Base-by-base conservation (phyloP, 306 rosid genomes). In the Vachellia pachyceras region DNA sequence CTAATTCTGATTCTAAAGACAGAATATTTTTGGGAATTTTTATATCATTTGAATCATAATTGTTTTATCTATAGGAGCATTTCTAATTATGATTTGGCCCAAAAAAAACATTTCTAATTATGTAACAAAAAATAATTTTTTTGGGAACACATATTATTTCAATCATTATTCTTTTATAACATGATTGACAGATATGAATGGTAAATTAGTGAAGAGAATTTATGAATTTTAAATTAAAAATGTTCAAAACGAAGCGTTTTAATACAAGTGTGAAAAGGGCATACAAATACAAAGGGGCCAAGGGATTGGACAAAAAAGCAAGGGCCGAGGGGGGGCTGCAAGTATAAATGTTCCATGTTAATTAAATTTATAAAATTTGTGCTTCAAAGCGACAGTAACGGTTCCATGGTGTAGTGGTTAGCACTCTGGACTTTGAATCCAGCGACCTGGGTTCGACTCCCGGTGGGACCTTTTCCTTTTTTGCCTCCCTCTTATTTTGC, bases 401-500 rank as follows among this genome's bases (percentile, higher is more conserved):
- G 92, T 88, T 89, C 87, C 40, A 82, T 85, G 90, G 94, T 91
- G 93, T 86, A 91, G 90, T 88, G 90, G 93, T 88, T 88, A 85
- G 90, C 89, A 89, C 90, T 89, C 84, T 88, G 90, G 89, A 89
- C 90, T 91, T 91, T 89, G 92, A 90, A 91, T 89, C 95, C 91
- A 84, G 88, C 87, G 90, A 29, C 33, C 33, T 29, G 33, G 33
- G 33, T 29, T 29, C 33, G 33, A 29, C 33, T 29, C 33, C 33
- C 88, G 78, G 91, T 80, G 47, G 87, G 93, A 86, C 88, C 89
- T 61, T 17, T 29, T 29, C 33, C 33, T 29, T 29, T 2, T 2
- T 2, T 2, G 1, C 33, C 33, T 29, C 33, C 33, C 33, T 29
- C 33, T 29, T 29, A 29, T 29, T 29, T 29, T n/a, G 33, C 33